A percentile compares a stretch with the other conserved stretches of the same genome.
phyloP scores from a whole-genome alignment of 306 rosid genomes.

The Cicer pinnatifidum region DNA sequence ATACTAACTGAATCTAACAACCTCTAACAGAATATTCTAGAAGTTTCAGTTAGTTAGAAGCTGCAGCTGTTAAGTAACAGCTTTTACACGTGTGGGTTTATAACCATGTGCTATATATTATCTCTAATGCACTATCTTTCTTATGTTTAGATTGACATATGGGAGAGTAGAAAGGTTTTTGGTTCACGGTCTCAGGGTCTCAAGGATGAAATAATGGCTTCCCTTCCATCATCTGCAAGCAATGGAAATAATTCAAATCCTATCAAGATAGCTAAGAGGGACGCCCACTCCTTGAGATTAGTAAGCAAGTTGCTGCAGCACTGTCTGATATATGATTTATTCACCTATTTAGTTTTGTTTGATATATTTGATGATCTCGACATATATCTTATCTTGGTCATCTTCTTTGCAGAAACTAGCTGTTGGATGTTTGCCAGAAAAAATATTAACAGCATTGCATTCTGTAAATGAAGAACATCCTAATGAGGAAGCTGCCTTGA shows the following conservation, averaged over 20 bases:
- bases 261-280: constrained; percentile 90
- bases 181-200: constrained; percentile 92
- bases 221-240: constrained; percentile 59
- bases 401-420: constrained; percentile 78
- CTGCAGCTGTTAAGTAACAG: too few relatives aligned
- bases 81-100: too few relatives aligned
- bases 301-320: constrained; percentile 59
- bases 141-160: constrained; percentile 73
- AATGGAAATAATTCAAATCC: constrained; percentile 79
- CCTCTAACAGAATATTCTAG: too few relatives aligned
- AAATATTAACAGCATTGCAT: constrained; percentile 78
- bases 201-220: constrained; percentile 80
- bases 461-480: constrained; percentile 76
- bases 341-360: constrained; percentile 29
- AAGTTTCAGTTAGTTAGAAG: too few relatives aligned
- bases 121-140: neutral
- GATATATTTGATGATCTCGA: constrained; percentile 43
- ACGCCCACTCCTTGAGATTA: constrained; percentile 80
- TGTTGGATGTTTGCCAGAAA: constrained; percentile 84
- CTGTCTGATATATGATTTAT: constrained; percentile 36
- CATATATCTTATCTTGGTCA: constrained; percentile 41
- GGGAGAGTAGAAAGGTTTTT: constrained; percentile 97
- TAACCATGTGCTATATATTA: too few relatives aligned
- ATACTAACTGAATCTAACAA: too few relatives aligned
- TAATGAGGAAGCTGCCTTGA: constrained; percentile 69